phyloP scores from a whole-genome alignment of 108 stramenopile genomes.

The Nitzschia palea region DNA sequence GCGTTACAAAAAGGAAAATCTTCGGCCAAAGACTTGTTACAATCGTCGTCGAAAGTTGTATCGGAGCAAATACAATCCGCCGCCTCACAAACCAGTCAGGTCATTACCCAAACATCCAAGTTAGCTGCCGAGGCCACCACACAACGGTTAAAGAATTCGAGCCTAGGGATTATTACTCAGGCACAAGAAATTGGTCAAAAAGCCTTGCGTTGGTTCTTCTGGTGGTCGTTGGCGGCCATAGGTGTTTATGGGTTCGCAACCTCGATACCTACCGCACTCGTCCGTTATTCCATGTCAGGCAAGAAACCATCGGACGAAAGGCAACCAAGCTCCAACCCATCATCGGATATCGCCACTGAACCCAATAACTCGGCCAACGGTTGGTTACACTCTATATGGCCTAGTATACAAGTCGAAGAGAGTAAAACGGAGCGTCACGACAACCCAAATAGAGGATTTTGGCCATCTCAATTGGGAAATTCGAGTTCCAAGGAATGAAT shows the following conservation, averaged over 20 bases:
- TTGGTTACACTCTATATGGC: no score
- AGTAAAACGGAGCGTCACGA: no score
- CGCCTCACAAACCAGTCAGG: background rate
- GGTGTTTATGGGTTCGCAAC: conserved; percentile 71
- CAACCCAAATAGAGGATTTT: no score
- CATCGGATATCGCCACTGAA: no score
- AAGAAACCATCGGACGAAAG: no score
- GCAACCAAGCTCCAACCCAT: background rate
- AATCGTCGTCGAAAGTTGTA: background rate
- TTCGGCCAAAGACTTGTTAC: background rate
- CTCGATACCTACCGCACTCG: conserved; percentile 53
- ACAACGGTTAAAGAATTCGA: background rate
- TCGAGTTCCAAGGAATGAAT: no score
- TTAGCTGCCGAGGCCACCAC: conserved; percentile 8
- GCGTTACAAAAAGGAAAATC: conserved; percentile 1
- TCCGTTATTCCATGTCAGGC: conserved; percentile 36
- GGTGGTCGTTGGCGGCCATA: conserved; percentile 70
- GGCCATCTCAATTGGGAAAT: no score
- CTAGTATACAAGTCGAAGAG: no score
- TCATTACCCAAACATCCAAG: background rate
- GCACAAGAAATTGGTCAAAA: background rate
- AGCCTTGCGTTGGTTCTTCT: conserved; percentile 47
- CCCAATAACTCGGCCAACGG: no score
- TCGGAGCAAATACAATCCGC: background rate
- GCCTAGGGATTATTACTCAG: background rate